Conservation (phyloP, 768 basidiomycete genomes). For the Serendipita sp. region DNA sequence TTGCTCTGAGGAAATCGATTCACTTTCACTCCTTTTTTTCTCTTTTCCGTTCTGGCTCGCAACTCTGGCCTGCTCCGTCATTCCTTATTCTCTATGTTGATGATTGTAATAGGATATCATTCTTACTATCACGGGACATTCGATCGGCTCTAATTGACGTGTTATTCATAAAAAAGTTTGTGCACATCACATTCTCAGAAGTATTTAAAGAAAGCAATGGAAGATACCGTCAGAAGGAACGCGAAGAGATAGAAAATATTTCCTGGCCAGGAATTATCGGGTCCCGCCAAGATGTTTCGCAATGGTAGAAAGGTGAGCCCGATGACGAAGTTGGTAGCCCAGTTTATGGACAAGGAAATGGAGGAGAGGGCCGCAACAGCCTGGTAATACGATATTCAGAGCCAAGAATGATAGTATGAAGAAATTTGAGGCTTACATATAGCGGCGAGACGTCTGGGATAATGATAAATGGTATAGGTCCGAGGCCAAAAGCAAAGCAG, state of each 20-base stretch:
- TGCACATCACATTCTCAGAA: not conserved
- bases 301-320: slow-evolving; percentile 76
- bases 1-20: not conserved
- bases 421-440: slow-evolving; percentile 34
- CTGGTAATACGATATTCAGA: slow-evolving; percentile 8
- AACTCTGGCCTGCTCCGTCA: not conserved
- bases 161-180: no score
- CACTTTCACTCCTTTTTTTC: not conserved
- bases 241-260: slow-evolving; percentile 81
- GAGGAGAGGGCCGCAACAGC: slow-evolving; percentile 19
- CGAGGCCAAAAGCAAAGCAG: slow-evolving; percentile 79
- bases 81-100: not conserved
- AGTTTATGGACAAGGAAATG: slow-evolving; percentile 17
- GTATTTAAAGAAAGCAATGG: slow-evolving; percentile 10
- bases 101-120: not conserved
- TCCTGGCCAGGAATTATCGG: slow-evolving; percentile 46
- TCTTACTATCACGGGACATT: no score
- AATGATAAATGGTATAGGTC: slow-evolving; percentile 86
- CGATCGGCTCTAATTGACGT: no score
- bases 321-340: slow-evolving; percentile 68
- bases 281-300: slow-evolving; percentile 50
- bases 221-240: slow-evolving; percentile 26
- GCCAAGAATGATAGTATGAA: not conserved
- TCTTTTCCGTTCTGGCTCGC: not conserved
- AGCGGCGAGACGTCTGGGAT: slow-evolving; percentile 77